These are phyloP conservation scores for Xanthoconium purpureum DNA, from an alignment of 768 basidiomycete genomes.

Conservation along the genomic window DNA sequence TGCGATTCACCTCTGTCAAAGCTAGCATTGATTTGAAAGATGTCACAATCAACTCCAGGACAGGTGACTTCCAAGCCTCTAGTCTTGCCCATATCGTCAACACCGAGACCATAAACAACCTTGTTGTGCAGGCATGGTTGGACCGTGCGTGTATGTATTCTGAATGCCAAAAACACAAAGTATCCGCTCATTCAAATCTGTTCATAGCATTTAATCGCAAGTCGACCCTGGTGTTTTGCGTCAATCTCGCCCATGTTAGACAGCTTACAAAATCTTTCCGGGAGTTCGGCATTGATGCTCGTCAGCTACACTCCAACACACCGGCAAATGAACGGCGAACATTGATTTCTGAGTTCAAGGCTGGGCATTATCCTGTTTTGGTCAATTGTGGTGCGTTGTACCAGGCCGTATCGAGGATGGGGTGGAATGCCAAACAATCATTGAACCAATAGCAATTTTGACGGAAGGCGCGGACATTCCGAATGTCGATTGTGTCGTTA, in stretches of 20 bases:
- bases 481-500: constrained; percentile 85
- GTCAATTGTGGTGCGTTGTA: constrained; percentile 77
- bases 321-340: constrained; percentile 58
- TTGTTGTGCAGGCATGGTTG: constrained; percentile 82
- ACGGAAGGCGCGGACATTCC: constrained; percentile 96
- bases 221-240: constrained; percentile 92
- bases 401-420: neutral
- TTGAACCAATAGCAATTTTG: constrained; percentile 55
- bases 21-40: constrained; percentile 66
- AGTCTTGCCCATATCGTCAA: constrained; percentile 83
- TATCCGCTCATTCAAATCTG: neutral
- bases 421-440: neutral
- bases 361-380: constrained; percentile 77
- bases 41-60: constrained; percentile 61
- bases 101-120: constrained; percentile 67
- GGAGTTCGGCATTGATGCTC: constrained; percentile 76
- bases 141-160: constrained; percentile 69
- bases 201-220: constrained; percentile 51
- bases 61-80: constrained; percentile 79
- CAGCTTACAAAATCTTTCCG: constrained; percentile 73
- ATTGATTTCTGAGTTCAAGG: constrained; percentile 64
- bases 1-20: constrained; percentile 80
- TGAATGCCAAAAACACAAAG: neutral
- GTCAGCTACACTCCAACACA: constrained; percentile 72
- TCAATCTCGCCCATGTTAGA: constrained; percentile 77